Evolutionary conservation across 352 stramenopile species (phyloP).

Genomic region (Thalassiosira sp.): DNA sequence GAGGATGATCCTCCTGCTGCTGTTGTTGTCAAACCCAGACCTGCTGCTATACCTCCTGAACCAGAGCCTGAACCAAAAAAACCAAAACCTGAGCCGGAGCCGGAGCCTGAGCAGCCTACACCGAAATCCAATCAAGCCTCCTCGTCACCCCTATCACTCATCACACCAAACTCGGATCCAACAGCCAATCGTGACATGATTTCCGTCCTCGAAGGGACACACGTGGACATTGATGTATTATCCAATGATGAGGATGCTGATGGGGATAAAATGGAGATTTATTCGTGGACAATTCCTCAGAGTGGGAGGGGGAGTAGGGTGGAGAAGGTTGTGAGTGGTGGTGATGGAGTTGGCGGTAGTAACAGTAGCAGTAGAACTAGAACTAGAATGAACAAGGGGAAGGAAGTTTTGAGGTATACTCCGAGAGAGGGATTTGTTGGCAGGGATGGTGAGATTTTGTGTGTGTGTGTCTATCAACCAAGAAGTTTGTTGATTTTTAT

Average conservation of each 20-base stretch:
- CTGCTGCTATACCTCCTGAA: too few species aligned
- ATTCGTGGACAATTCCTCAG: neutral
- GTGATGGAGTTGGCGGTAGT: neutral
- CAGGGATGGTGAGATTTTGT: neutral
- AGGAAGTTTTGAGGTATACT: neutral
- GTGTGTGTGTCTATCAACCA: neutral
- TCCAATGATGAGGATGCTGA: neutral
- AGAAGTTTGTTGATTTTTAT: too few species aligned
- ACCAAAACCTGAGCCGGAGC: too few species aligned
- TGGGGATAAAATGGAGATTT: neutral
- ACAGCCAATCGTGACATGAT: neutral
- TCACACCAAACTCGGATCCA: neutral
- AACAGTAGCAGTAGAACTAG: too few species aligned
- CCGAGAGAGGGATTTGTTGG: neutral
- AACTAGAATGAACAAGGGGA: neutral
- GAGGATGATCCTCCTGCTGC: too few species aligned
- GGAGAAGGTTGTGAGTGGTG: neutral
- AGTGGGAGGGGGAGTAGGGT: neutral
- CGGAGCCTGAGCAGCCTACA: too few species aligned
- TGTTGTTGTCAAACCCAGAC: too few species aligned
- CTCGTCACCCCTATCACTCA: too few species aligned
- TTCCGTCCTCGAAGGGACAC: neutral
- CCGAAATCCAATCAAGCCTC: too few species aligned
- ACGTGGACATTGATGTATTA: neutral
- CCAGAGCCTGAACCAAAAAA: too few species aligned